Evolutionary conservation across 2,329 filamentous ascomycete species (phyloP).

Genomic region (Aspergillus glaucus): DNA sequence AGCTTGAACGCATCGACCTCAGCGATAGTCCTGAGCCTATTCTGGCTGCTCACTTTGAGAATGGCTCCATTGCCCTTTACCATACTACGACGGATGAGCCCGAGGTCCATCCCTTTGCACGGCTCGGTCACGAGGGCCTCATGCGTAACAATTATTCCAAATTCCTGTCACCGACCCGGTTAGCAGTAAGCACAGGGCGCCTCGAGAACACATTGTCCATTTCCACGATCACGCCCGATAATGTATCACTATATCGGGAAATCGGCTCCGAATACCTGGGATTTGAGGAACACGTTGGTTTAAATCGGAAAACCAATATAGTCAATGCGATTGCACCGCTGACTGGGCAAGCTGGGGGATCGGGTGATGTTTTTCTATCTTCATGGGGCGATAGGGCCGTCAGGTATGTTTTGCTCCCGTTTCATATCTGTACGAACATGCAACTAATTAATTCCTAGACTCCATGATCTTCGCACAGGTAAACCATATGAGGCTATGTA

Average conservation of each 20-base stretch:
- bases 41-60: slow-evolving; percentile 48
- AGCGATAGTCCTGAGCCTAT: slow-evolving; percentile 36
- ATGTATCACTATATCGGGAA: slow-evolving; percentile 31
- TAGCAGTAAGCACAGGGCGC: slow-evolving; percentile 48
- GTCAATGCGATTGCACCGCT: slow-evolving; percentile 35
- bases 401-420: slow-evolving; percentile 20
- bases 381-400: slow-evolving; percentile 55
- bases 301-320: slow-evolving; percentile 19
- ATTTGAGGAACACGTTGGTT: slow-evolving; percentile 15
- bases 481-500: slow-evolving; percentile 45
- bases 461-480: slow-evolving; percentile 56
- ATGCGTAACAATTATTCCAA: slow-evolving; percentile 45
- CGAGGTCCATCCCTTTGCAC: slow-evolving; percentile 32
- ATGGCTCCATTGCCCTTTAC: slow-evolving; percentile 45
- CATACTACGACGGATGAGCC: slow-evolving; percentile 27
- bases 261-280: slow-evolving; percentile 35
- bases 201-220: slow-evolving; percentile 43
- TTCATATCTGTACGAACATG: too few relatives aligned
- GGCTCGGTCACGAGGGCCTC: slow-evolving; percentile 15
- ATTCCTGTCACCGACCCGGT: slow-evolving; percentile 44
- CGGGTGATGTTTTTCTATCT: slow-evolving; percentile 51
- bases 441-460: slow-evolving; percentile 25
- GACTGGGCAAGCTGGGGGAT: slow-evolving; percentile 14
- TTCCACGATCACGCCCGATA: slow-evolving; percentile 44
- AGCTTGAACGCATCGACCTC: slow-evolving; percentile 45